A percentile compares a stretch with the other conserved stretches of the same genome.
Evolutionary conservation across 768 basidiomycete genomes (phyloP).

Genomic region (Lactifluus pinguis): DNA sequence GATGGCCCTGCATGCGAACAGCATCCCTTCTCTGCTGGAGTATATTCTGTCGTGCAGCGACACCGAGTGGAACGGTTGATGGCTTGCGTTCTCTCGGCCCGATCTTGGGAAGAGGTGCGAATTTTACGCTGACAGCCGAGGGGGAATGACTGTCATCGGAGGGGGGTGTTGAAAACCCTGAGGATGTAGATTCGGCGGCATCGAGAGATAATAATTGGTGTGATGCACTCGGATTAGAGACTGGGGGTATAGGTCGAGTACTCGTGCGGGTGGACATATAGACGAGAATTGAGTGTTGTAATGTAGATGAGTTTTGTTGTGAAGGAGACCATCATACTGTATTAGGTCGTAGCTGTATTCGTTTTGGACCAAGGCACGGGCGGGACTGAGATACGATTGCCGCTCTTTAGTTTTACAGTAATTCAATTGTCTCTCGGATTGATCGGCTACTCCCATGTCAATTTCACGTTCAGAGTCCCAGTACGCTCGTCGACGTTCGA

Average conservation of each 20-base stretch:
- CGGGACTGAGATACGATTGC: neutral
- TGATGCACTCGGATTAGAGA: neutral
- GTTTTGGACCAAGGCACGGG: neutral
- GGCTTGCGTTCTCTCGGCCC: constrained; percentile 26
- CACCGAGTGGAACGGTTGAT: constrained; percentile 26
- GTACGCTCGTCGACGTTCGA: constrained; percentile 57
- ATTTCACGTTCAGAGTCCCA: constrained; percentile 59
- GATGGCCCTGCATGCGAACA: neutral
- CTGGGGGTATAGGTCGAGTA: neutral
- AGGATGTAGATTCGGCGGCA: neutral
- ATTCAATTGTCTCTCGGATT: too few species aligned
- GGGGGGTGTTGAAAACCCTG: constrained; percentile 9
- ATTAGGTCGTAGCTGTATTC: neutral
- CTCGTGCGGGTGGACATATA: neutral
- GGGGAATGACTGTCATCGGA: neutral
- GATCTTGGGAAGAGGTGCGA: constrained; percentile 30
- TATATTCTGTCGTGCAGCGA: constrained; percentile 31
- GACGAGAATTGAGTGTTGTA: neutral
- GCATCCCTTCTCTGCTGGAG: constrained; percentile 23
- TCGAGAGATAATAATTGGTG: neutral
- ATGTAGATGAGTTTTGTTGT: too few species aligned
- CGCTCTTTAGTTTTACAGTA: neutral
- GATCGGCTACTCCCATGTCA: constrained; percentile 34
- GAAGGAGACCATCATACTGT: too few species aligned
- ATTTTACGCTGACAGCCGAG: constrained; percentile 22